Conservation (phyloP, 371 early-diverging fungal genomes). For the Saksenaea vasiformis region DNA sequence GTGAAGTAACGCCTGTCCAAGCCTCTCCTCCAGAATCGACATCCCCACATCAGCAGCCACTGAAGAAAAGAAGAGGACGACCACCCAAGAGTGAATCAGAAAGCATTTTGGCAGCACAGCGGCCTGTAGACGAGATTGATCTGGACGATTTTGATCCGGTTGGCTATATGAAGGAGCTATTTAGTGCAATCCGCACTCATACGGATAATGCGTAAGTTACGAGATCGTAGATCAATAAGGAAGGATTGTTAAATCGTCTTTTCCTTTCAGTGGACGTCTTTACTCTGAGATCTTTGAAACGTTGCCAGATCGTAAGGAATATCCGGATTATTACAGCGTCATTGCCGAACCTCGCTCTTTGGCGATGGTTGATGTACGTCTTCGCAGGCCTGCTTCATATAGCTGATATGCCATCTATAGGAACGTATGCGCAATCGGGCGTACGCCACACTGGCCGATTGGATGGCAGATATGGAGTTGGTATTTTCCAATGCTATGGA, state of each 20-base stretch:
- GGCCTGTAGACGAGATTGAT: slow-evolving; percentile 37
- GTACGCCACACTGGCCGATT: slow-evolving; percentile 65
- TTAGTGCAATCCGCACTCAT: slow-evolving; percentile 39
- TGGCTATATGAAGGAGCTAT: slow-evolving; percentile 41
- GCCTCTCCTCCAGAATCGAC: not conserved
- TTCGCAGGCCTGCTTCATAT: not conserved
- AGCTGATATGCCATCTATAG: slow-evolving; percentile 11
- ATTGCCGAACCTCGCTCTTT: slow-evolving; percentile 79
- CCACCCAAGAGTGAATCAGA: slow-evolving; percentile 50
- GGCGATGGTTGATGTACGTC: slow-evolving; percentile 48
- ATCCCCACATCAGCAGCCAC: slow-evolving; percentile 12
- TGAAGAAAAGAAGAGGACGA: slow-evolving; percentile 43
- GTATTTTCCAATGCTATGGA: slow-evolving; percentile 79
- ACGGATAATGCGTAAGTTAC: slow-evolving; percentile 45
- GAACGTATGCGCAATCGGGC: slow-evolving; percentile 54
- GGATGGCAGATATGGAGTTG: slow-evolving; percentile 64
- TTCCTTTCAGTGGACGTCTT: slow-evolving; percentile 54
- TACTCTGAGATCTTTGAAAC: slow-evolving; percentile 77
- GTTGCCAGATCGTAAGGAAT: slow-evolving; percentile 73
- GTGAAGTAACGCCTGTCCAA: not conserved
- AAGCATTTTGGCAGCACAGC: slow-evolving; percentile 14
- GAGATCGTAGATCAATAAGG: not conserved
- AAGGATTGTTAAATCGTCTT: not conserved
- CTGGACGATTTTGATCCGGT: slow-evolving; percentile 39
- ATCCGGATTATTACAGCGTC: slow-evolving; percentile 90